Evolutionary conservation across 768 basidiomycete species (phyloP).

Genomic region (Leccinum variicolor): DNA sequence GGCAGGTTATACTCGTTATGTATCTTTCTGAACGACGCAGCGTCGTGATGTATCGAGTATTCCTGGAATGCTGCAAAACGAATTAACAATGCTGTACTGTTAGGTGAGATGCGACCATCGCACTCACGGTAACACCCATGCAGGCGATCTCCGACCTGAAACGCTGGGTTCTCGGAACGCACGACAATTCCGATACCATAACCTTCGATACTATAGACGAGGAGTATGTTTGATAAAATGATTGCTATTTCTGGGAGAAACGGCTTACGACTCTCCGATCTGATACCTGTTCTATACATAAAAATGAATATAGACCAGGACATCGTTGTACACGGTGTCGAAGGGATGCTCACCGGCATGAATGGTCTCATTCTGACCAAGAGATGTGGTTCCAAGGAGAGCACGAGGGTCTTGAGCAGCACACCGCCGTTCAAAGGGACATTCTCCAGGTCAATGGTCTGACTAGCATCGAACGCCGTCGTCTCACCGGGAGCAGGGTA

Average conservation of each 20-base stretch:
- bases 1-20: slow-evolving; percentile 28
- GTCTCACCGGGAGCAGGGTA: slow-evolving; percentile 37
- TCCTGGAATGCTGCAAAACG: slow-evolving; percentile 31
- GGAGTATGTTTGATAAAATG: background rate
- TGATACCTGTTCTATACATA: slow-evolving; percentile 8
- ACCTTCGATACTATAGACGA: slow-evolving; percentile 15
- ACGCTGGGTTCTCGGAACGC: slow-evolving; percentile 13
- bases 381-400: slow-evolving; percentile 47
- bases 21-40: slow-evolving; percentile 8
- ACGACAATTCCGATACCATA: slow-evolving; percentile 36
- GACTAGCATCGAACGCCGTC: slow-evolving; percentile 40
- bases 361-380: slow-evolving; percentile 34
- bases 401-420: slow-evolving; percentile 47
- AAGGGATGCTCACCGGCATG: slow-evolving; percentile 34
- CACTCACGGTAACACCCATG: slow-evolving; percentile 28
- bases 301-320: background rate
- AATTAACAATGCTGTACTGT: background rate
- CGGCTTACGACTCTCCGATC: slow-evolving; percentile 3
- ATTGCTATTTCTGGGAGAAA: background rate
- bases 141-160: slow-evolving; percentile 14
- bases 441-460: slow-evolving; percentile 49
- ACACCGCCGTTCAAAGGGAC: slow-evolving; percentile 44
- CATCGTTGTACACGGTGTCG: slow-evolving; percentile 10
- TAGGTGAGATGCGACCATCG: background rate
- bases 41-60: slow-evolving; percentile 3